These are phyloP conservation scores for Ceratocystis alfenasii DNA, from an alignment of 2,329 filamentous ascomycete genomes.

Conservation along the genomic window DNA sequence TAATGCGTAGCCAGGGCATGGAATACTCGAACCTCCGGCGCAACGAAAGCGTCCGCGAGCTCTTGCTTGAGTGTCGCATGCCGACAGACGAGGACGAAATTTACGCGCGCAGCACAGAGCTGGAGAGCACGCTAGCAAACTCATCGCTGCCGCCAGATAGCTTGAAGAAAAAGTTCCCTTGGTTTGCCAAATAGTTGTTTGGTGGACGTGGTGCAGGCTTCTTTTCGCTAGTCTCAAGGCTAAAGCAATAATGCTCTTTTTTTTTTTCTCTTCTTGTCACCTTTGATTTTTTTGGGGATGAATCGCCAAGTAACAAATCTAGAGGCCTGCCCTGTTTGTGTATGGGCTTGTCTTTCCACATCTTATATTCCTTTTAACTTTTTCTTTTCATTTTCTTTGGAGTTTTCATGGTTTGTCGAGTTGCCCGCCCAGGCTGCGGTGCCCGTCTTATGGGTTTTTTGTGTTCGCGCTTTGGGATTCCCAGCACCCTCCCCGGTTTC, in stretches of 20 bases:
- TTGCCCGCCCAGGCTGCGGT: not conserved
- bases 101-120: constrained; percentile 48
- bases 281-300: not conserved
- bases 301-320: not conserved
- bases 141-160: constrained; percentile 34
- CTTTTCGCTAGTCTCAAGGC: not conserved
- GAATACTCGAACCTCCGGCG: constrained; percentile 62
- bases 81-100: constrained; percentile 73
- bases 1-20: constrained; percentile 82
- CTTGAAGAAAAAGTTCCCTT: constrained; percentile 53
- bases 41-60: constrained; percentile 57
- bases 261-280: not conserved
- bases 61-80: constrained; percentile 74
- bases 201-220: not conserved
- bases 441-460: not conserved
- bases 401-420: not conserved
- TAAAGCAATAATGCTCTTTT: not conserved
- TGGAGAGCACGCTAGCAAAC: constrained; percentile 40
- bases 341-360: not conserved
- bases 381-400: not conserved
- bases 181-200: constrained; percentile 42
- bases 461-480: not conserved
- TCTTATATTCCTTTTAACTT: not conserved
- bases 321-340: not conserved
- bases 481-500: not conserved